A percentile compares a stretch with the other conserved stretches of the same genome.
Evolutionary conservation across 805 yeast genomes (phyloP).

Genomic region (Tanozyma kutaoensis): DNA sequence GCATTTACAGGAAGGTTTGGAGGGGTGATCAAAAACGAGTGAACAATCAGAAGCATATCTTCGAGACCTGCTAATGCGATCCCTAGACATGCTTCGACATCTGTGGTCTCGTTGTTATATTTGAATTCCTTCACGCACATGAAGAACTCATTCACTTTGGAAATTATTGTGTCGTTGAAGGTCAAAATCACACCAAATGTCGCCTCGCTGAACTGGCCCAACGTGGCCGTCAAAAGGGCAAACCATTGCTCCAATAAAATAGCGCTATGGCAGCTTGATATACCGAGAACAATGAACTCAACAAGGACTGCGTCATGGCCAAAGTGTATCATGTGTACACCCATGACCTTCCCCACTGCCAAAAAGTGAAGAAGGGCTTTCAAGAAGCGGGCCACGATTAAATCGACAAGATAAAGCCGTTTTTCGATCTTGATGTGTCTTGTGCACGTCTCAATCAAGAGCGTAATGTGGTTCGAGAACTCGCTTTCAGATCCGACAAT

Average conservation of each 20-base stretch:
- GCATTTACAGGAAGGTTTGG: too few relatives aligned
- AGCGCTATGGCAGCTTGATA: slow-evolving; percentile 30
- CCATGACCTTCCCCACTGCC: slow-evolving; percentile 14
- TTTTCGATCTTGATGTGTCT: slow-evolving; percentile 7
- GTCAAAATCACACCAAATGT: slow-evolving; percentile 44
- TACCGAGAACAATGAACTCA: slow-evolving; percentile 35
- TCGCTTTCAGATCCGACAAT: slow-evolving; percentile 46
- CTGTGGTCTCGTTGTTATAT: slow-evolving; percentile 6
- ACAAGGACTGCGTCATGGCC: slow-evolving; percentile 20
- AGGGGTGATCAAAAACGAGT: slow-evolving; percentile 31
- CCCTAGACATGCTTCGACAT: slow-evolving; percentile 30
- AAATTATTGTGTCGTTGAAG: slow-evolving; percentile 36
- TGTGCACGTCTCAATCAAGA: slow-evolving; percentile 22
- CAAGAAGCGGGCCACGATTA: slow-evolving; percentile 14
- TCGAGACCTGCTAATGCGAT: slow-evolving; percentile 50
- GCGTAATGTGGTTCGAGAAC: slow-evolving; percentile 31
- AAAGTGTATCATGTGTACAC: slow-evolving; percentile 14
- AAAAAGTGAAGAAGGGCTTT: slow-evolving; percentile 15
- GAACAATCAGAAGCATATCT: slow-evolving; percentile 46
- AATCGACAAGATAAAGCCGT: slow-evolving; percentile 11
- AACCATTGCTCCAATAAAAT: slow-evolving; percentile 34
- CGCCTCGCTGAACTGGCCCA: slow-evolving; percentile 36
- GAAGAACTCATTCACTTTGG: slow-evolving; percentile 22
- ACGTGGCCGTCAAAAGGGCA: slow-evolving; percentile 34
- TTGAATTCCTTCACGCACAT: slow-evolving; percentile 8